Conservation (phyloP, 2,329 filamentous ascomycete genomes). For the Cercospora sp. region DNA sequence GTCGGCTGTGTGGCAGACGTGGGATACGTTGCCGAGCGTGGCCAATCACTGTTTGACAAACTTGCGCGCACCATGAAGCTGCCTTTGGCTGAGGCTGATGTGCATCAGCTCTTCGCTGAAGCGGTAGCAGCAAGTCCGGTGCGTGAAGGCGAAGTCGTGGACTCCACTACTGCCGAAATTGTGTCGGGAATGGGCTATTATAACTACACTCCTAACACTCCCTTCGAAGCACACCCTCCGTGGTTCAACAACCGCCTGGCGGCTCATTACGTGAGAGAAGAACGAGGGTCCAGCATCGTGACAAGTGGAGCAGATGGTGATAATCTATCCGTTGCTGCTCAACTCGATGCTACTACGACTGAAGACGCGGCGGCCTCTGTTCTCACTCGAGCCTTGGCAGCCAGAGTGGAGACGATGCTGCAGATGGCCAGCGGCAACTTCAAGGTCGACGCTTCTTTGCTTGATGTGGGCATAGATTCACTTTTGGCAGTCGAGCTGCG, state of each 20-base stretch:
- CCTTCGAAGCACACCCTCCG: constrained; percentile 20
- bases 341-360: constrained; percentile 17
- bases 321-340: constrained; percentile 14
- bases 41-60: constrained; percentile 21
- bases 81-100: constrained; percentile 50
- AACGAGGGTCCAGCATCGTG: constrained; percentile 6
- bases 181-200: constrained; percentile 24
- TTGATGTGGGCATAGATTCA: constrained; percentile 43
- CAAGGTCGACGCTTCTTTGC: constrained; percentile 20
- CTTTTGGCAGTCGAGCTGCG: constrained; percentile 45
- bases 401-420: constrained; percentile 23
- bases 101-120: constrained; percentile 56
- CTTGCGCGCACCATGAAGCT: constrained; percentile 21
- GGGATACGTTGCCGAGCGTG: constrained; percentile 40
- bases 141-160: constrained; percentile 17
- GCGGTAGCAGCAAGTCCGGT: constrained; percentile 47
- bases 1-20: constrained; percentile 53
- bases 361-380: constrained; percentile 17
- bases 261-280: constrained; percentile 24
- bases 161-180: constrained; percentile 22
- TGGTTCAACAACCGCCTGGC: constrained; percentile 24
- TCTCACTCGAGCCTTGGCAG: constrained; percentile 19
- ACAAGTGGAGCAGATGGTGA: constrained; percentile 11
- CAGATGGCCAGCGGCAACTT: constrained; percentile 21
- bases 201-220: constrained; percentile 16